Percentiles rank a stretch among this genome's conserved stretches.
phyloP scores from a whole-genome alignment of 352 stramenopile species.

The Phytophthora kernoviae region DNA sequence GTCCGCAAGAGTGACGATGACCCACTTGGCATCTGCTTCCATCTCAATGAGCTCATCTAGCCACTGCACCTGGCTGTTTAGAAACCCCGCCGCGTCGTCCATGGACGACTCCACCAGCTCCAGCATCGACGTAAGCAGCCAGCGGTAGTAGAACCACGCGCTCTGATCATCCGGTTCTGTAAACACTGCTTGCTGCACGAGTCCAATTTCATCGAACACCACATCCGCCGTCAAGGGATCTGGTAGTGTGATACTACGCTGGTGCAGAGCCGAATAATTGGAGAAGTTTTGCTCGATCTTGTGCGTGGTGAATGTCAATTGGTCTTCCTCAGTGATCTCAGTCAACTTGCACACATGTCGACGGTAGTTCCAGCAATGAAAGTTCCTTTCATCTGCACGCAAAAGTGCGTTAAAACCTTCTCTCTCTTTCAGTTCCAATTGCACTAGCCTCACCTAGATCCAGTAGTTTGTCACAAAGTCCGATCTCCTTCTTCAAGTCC shows the following conservation, averaged over 20 bases:
- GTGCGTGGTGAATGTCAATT: slow-evolving; percentile 94
- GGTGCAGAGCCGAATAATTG: slow-evolving; percentile 95
- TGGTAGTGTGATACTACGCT: slow-evolving; percentile 61
- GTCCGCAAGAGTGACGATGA: slow-evolving; percentile 67
- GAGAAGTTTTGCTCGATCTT: slow-evolving; percentile 99
- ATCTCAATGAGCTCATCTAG: slow-evolving; percentile 85
- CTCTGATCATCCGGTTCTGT: slow-evolving; percentile 99
- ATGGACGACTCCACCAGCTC: slow-evolving; percentile 51
- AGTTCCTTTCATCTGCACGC: slow-evolving; percentile 97
- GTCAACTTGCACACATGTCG: slow-evolving; percentile 71
- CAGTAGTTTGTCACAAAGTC: slow-evolving; percentile 73
- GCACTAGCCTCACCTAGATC: slow-evolving; percentile 69
- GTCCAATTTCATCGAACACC: slow-evolving; percentile 74
- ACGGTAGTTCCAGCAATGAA: slow-evolving; percentile 99
- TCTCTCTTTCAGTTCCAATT: slow-evolving; percentile 1
- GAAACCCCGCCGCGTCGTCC: slow-evolving; percentile 47
- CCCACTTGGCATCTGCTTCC: slow-evolving; percentile 77
- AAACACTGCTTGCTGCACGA: slow-evolving; percentile 96
- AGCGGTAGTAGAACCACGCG: slow-evolving; percentile 98
- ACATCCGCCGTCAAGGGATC: slow-evolving; percentile 54
- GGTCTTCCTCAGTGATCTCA: slow-evolving; percentile 56
- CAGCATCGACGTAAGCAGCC: slow-evolving; percentile 88
- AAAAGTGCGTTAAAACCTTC: slow-evolving; percentile 63
- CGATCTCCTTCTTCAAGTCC: slow-evolving; percentile 77
- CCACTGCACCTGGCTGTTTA: slow-evolving; percentile 78